phyloP scores from a whole-genome alignment of 2,329 filamentous ascomycete genomes.

The Fusarium buharicum region DNA sequence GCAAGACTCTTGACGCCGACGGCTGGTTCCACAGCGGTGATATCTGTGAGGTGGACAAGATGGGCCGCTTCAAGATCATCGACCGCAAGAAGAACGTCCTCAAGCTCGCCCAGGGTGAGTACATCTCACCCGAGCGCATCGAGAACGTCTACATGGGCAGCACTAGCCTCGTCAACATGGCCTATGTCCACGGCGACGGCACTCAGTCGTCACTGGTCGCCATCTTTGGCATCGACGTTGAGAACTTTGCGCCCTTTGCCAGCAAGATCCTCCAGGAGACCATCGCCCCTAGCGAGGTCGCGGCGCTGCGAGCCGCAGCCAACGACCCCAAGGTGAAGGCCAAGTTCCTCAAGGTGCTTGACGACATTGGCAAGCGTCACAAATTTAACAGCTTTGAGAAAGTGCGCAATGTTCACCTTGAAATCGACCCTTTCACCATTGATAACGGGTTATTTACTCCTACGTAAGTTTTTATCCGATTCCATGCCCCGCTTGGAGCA shows the following conservation, averaged over 20 bases:
- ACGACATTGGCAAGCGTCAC: constrained; percentile 79
- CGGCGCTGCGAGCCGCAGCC: constrained; percentile 73
- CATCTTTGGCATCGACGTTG: constrained; percentile 88
- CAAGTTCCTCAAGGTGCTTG: constrained; percentile 81
- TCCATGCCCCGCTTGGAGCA: neutral
- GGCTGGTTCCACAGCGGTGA: constrained; percentile 99
- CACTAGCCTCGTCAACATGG: constrained; percentile 79
- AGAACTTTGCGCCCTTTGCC: constrained; percentile 83
- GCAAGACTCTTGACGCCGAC: constrained; percentile 81
- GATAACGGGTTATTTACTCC: constrained; percentile 91
- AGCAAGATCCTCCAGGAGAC: constrained; percentile 77
- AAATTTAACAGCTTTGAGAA: constrained; percentile 95
- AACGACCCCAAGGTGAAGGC: constrained; percentile 76
- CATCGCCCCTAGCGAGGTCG: constrained; percentile 71
- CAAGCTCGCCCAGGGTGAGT: constrained; percentile 97
- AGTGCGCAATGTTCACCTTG: constrained; percentile 77
- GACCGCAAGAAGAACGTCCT: constrained; percentile 99
- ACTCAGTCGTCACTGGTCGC: constrained; percentile 84
- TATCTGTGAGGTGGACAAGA: constrained; percentile 83
- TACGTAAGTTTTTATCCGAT: constrained; percentile 71
- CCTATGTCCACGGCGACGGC: constrained; percentile 91
- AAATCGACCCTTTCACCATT: constrained; percentile 89
- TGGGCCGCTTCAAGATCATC: constrained; percentile 91
- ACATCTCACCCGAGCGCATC: constrained; percentile 95
- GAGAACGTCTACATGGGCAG: constrained; percentile 93